Conservation (phyloP, 108 stramenopile genomes). For the Schizochytrium sp. region DNA sequence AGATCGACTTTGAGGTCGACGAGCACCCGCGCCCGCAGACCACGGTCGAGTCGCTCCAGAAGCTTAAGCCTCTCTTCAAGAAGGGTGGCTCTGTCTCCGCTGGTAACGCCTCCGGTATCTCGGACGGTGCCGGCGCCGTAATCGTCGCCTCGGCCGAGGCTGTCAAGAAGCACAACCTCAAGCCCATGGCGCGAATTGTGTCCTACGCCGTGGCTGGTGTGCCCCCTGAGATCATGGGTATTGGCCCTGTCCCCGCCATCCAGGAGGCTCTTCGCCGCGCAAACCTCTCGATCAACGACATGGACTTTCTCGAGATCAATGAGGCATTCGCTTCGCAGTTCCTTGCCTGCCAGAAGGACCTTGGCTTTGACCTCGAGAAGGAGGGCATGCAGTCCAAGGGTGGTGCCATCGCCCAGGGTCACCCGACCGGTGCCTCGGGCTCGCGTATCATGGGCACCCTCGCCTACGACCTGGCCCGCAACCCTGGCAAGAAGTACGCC, state of each 20-base stretch:
- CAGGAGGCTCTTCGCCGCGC: constrained; percentile 65
- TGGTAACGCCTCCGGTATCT: constrained; percentile 88
- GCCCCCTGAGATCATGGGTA: constrained; percentile 65
- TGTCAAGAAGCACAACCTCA: constrained; percentile 64
- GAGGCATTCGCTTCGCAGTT: constrained; percentile 97
- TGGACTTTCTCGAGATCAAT: constrained; percentile 94
- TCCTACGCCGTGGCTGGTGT: constrained; percentile 19
- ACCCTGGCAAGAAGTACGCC: constrained; percentile 54
- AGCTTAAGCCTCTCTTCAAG: constrained; percentile 81
- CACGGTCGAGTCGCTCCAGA: constrained; percentile 69
- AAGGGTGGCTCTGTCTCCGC: constrained; percentile 91
- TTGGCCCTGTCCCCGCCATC: constrained; percentile 89
- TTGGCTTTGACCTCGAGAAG: constrained; percentile 80
- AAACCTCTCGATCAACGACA: constrained; percentile 71
- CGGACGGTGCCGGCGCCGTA: constrained; percentile 88
- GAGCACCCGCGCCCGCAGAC: constrained; percentile 91
- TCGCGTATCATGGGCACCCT: constrained; percentile 81
- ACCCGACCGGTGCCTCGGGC: constrained; percentile 86
- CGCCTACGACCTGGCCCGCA: constrained; percentile 64
- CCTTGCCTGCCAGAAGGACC: constrained; percentile 86
- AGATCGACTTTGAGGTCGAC: constrained; percentile 64
- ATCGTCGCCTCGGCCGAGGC: constrained; percentile 80
- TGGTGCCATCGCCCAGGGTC: constrained; percentile 84
- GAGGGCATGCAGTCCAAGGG: constrained; percentile 70
- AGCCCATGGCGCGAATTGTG: constrained; percentile 56